Conservation (phyloP, 345 rosid genomes). For the Noccaea caerulescens region DNA sequence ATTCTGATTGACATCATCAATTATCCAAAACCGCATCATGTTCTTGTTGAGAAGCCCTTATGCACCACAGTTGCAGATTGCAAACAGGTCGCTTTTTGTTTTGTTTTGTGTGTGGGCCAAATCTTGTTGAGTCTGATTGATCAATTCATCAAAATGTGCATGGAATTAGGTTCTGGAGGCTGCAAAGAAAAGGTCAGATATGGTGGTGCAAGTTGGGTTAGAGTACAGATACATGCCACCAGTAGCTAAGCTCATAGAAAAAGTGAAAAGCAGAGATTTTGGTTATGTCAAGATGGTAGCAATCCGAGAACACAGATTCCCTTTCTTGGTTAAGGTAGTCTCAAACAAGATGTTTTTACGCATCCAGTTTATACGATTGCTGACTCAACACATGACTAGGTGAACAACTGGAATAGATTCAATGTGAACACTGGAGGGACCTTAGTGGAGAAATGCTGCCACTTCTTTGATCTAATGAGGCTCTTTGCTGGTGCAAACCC, state of each 20-base stretch:
- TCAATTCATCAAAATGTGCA: neutral
- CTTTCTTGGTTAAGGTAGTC: constrained; percentile 96
- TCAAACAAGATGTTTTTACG: constrained; percentile 35
- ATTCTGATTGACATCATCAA: constrained; percentile 79
- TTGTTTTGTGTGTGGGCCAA: neutral
- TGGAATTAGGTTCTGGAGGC: constrained; percentile 70
- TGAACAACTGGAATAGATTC: constrained; percentile 92
- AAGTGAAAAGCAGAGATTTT: constrained; percentile 67
- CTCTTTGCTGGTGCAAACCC: constrained; percentile 87
- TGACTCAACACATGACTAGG: constrained; percentile 49
- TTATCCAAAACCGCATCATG: constrained; percentile 80
- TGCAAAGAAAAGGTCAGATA: constrained; percentile 73
- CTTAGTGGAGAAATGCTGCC: constrained; percentile 97
- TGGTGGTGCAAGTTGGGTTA: constrained; percentile 90
- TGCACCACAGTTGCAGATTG: constrained; percentile 90
- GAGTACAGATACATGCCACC: constrained; percentile 97
- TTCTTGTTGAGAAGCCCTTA: constrained; percentile 95
- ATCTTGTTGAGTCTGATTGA: neutral
- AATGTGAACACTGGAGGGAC: constrained; percentile 90
- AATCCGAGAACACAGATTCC: constrained; percentile 88
- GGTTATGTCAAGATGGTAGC: constrained; percentile 91
- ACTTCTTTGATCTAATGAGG: constrained; percentile 95
- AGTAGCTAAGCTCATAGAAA: constrained; percentile 80
- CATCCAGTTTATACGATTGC: constrained; percentile 21
- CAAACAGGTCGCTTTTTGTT: constrained; percentile 55